Conservation (phyloP, 2,329 filamentous ascomycete species). For the Paraconiothyrium sp. region DNA sequence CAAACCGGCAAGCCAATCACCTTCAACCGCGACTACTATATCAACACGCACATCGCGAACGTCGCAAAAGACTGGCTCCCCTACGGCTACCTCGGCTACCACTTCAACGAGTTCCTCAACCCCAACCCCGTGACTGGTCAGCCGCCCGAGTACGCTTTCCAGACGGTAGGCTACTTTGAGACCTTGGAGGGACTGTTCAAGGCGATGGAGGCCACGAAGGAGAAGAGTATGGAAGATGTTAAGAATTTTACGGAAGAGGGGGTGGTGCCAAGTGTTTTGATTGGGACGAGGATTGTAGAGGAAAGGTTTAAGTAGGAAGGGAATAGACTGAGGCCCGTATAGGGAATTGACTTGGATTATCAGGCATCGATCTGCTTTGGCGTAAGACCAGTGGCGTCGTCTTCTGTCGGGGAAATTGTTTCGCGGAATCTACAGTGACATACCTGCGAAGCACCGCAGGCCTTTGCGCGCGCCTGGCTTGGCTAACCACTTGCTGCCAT, state of each 20-base stretch:
- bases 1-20: not conserved
- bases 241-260: not conserved
- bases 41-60: not conserved
- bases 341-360: too few relatives aligned
- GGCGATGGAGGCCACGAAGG: not conserved
- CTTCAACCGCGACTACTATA: not conserved
- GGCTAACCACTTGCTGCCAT: not conserved
- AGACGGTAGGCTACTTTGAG: conserved; percentile 2
- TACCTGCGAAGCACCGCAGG: too few relatives aligned
- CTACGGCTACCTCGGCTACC: conserved; percentile 3
- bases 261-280: not conserved
- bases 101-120: not conserved
- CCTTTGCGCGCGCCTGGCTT: too few relatives aligned
- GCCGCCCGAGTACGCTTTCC: conserved; percentile 1
- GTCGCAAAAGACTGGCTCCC: not conserved
- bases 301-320: not conserved
- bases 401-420: too few relatives aligned
- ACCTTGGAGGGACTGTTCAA: not conserved
- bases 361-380: too few relatives aligned
- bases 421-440: too few relatives aligned
- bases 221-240: not conserved
- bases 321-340: too few relatives aligned
- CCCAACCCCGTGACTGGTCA: not conserved
- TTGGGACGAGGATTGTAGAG: not conserved
- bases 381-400: too few relatives aligned